These are phyloP conservation scores for Madurella mycetomatis DNA, from an alignment of 2,329 filamentous ascomycete genomes.

Conservation along the genomic window DNA sequence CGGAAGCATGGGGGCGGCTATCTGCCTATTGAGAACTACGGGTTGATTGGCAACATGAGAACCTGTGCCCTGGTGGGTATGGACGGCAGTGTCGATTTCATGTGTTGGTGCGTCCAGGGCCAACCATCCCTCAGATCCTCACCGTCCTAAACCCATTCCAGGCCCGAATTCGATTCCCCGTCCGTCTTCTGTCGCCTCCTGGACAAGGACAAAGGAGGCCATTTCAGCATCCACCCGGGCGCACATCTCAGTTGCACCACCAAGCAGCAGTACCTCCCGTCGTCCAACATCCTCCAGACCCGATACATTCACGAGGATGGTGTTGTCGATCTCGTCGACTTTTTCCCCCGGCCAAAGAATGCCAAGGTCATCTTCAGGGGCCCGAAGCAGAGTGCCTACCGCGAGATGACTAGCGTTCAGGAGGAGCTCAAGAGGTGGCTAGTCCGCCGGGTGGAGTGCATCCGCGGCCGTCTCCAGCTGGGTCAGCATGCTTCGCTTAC, in stretches of 20 bases:
- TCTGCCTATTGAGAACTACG: slow-evolving; percentile 69
- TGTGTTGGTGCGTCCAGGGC: slow-evolving; percentile 59
- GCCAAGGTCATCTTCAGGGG: slow-evolving; percentile 47
- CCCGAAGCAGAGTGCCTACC: slow-evolving; percentile 47
- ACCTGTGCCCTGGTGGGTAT: slow-evolving; percentile 72
- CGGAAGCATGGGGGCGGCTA: slow-evolving; percentile 42
- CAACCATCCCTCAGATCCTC: neutral
- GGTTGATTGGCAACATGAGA: slow-evolving; percentile 75
- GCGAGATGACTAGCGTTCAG: slow-evolving; percentile 50
- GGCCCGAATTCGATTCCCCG: slow-evolving; percentile 75
- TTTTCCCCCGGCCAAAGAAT: slow-evolving; percentile 67
- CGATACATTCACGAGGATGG: slow-evolving; percentile 73
- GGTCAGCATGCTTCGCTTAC: slow-evolving; percentile 33
- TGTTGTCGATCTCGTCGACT: slow-evolving; percentile 68
- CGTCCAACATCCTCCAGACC: slow-evolving; percentile 70
- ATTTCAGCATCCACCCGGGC: slow-evolving; percentile 63
- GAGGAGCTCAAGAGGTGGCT: slow-evolving; percentile 67
- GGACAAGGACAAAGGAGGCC: slow-evolving; percentile 69
- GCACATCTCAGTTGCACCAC: slow-evolving; percentile 54
- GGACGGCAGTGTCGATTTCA: slow-evolving; percentile 69
- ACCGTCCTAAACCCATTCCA: slow-evolving; percentile 28
- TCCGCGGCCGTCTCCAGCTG: slow-evolving; percentile 61
- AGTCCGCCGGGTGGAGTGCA: slow-evolving; percentile 67
- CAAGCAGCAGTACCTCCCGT: slow-evolving; percentile 74
- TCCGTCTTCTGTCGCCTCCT: slow-evolving; percentile 70